Evolutionary conservation across 371 early-diverging fungal genomes (phyloP).

Genomic region (Funneliformis caledonium): DNA sequence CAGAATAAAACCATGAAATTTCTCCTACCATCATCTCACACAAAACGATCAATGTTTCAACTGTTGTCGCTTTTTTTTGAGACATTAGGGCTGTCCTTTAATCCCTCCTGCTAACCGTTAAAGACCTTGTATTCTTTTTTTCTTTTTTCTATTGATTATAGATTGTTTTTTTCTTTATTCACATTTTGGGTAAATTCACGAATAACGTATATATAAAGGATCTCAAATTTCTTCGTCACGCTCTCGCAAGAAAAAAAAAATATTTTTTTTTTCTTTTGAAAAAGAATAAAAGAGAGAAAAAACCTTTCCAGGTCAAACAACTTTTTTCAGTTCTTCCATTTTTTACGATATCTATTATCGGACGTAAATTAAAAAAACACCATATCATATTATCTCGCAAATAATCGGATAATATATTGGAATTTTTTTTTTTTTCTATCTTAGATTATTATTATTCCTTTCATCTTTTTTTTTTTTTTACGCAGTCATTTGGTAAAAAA

Average conservation of each 20-base stretch:
- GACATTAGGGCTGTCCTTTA: conserved; percentile 16
- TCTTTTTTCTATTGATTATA: too few species aligned
- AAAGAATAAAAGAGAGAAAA: too few species aligned
- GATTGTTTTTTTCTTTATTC: neutral
- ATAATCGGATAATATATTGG: too few species aligned
- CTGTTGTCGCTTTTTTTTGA: conserved; percentile 23
- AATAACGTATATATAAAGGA: conserved; percentile 14
- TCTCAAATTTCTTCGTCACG: conserved; percentile 29
- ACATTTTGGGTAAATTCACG: neutral
- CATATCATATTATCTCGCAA: neutral
- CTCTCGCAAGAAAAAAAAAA: neutral
- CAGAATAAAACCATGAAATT: conserved; percentile 4
- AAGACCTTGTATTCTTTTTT: neutral
- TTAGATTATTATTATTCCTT: neutral
- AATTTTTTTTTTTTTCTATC: too few species aligned
- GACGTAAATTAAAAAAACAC: neutral
- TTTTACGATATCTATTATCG: neutral
- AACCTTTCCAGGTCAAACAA: too few species aligned
- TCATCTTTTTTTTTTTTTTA: neutral
- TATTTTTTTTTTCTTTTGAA: too few species aligned
- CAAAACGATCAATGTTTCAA: conserved; percentile 26
- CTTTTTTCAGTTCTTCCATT: too few species aligned
- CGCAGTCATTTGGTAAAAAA: neutral
- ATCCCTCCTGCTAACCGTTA: neutral
- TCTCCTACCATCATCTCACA: neutral